phyloP scores from a whole-genome alignment of 495 filamentous ascomycete species.

The Patellaria atrata region DNA sequence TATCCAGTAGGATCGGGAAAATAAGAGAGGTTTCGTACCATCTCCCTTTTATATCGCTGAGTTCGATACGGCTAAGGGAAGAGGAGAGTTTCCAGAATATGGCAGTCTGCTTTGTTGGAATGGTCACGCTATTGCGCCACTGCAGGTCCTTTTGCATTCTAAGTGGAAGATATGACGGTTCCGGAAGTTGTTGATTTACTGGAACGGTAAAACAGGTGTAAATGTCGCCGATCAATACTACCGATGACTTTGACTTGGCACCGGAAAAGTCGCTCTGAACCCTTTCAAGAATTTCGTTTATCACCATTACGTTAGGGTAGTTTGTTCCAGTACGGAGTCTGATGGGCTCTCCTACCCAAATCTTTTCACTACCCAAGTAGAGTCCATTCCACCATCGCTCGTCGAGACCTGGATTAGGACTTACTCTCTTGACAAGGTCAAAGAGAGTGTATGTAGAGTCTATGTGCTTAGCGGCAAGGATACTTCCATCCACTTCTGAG shows the following conservation, averaged over 20 bases:
- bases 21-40: slow-evolving; percentile 47
- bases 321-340: slow-evolving; percentile 31
- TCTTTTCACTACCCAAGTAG: slow-evolving; percentile 47
- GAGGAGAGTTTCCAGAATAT: slow-evolving; percentile 34
- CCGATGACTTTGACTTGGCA: slow-evolving; percentile 1
- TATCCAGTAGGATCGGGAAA: slow-evolving; percentile 33
- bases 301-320: slow-evolving; percentile 39
- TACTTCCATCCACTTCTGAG: slow-evolving; percentile 44
- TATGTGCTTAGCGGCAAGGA: slow-evolving; percentile 43
- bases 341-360: slow-evolving; percentile 45
- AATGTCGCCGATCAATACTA: slow-evolving; percentile 32
- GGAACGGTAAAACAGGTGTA: slow-evolving; percentile 31
- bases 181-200: slow-evolving; percentile 13
- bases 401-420: slow-evolving; percentile 23
- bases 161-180: slow-evolving; percentile 28
- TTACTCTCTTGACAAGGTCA: slow-evolving; percentile 29
- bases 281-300: slow-evolving; percentile 30
- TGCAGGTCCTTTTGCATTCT: slow-evolving; percentile 33
- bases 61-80: slow-evolving; percentile 20
- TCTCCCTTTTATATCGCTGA: slow-evolving; percentile 44
- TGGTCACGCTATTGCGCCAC: slow-evolving; percentile 33
- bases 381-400: slow-evolving; percentile 40
- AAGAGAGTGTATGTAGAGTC: slow-evolving; percentile 43
- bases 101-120: slow-evolving; percentile 21
- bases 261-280: slow-evolving; percentile 1